Percentiles rank a stretch among this genome's conserved stretches.
Conservation (phyloP, 805 yeast species). For the Ogataea polymorpha region DNA sequence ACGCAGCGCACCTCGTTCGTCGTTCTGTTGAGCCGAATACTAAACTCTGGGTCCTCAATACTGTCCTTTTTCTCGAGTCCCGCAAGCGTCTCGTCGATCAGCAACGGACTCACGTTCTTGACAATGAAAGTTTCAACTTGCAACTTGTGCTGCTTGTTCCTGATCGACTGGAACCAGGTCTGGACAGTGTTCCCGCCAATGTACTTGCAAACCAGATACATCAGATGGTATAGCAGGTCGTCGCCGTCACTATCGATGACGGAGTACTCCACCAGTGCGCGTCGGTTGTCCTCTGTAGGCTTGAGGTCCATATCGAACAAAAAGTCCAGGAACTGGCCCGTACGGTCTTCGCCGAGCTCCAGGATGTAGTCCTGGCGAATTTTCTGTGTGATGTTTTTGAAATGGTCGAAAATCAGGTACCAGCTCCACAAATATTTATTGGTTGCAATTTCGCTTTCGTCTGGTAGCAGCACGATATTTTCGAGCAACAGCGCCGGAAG, state of each 20-base stretch:
- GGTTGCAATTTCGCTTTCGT: constrained; percentile 35
- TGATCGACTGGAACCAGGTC: constrained; percentile 67
- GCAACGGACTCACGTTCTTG: constrained; percentile 57
- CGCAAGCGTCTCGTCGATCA: constrained; percentile 55
- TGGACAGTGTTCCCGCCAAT: constrained; percentile 62
- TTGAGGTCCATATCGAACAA: constrained; percentile 49
- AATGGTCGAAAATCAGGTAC: constrained; percentile 59
- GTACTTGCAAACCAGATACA: constrained; percentile 45
- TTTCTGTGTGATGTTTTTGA: constrained; percentile 61
- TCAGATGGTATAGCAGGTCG: constrained; percentile 43
- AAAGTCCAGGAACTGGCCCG: constrained; percentile 49
- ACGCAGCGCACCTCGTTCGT: constrained; percentile 68
- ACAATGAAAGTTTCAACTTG: constrained; percentile 62
- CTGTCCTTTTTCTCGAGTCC: constrained; percentile 28
- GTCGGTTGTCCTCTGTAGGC: constrained; percentile 22
- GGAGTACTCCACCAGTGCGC: constrained; percentile 27
- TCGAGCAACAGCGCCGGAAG: constrained; percentile 43
- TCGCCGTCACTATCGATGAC: constrained; percentile 15
- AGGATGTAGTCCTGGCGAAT: constrained; percentile 58
- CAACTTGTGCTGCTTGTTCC: constrained; percentile 62
- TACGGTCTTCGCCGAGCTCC: constrained; percentile 51
- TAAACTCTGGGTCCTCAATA: constrained; percentile 42
- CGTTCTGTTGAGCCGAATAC: constrained; percentile 57
- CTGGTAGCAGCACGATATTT: constrained; percentile 35
- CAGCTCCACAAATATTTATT: constrained; percentile 62